Evolutionary conservation across 495 filamentous ascomycete species (phyloP).

Genomic region (Umbilicaria muhlenbergii): DNA sequence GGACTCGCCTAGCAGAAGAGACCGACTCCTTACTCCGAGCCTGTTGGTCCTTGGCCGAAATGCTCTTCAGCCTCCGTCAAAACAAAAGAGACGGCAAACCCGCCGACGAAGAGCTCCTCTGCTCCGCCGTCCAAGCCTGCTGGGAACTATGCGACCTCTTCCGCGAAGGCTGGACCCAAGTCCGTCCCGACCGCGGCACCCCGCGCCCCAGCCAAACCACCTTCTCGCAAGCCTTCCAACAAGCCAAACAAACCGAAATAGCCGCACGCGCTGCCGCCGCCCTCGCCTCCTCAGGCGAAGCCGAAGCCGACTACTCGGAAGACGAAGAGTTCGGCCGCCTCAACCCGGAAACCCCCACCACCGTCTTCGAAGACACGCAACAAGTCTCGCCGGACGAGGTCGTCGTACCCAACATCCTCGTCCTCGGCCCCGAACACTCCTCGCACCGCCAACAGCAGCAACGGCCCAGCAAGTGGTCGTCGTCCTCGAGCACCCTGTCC

Average conservation of each 20-base stretch:
- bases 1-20: conserved; percentile 56
- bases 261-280: conserved; percentile 14
- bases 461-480: conserved; percentile 55
- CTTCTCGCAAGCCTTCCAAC: conserved; percentile 39
- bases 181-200: conserved; percentile 75
- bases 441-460: conserved; percentile 12
- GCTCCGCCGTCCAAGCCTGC: conserved; percentile 79
- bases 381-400: conserved; percentile 65
- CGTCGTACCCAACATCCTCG: conserved; percentile 67
- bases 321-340: conserved; percentile 21
- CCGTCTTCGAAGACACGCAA: conserved; percentile 74
- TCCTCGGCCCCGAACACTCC: conserved; percentile 50
- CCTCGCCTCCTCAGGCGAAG: conserved; percentile 2
- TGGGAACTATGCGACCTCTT: conserved; percentile 95
- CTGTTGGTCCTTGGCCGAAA: conserved; percentile 84
- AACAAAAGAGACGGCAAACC: conserved; percentile 57
- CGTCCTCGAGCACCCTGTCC: conserved; percentile 53
- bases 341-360: conserved; percentile 77
- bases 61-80: conserved; percentile 85
- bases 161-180: conserved; percentile 82
- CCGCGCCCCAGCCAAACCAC: conserved; percentile 65
- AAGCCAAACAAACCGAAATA: conserved; percentile 23
- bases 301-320: conserved; percentile 9
- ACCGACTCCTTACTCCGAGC: conserved; percentile 71
- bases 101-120: conserved; percentile 67